Base-by-base conservation (phyloP, 2,329 filamentous ascomycete genomes). In the Aspergillus cejpii region DNA sequence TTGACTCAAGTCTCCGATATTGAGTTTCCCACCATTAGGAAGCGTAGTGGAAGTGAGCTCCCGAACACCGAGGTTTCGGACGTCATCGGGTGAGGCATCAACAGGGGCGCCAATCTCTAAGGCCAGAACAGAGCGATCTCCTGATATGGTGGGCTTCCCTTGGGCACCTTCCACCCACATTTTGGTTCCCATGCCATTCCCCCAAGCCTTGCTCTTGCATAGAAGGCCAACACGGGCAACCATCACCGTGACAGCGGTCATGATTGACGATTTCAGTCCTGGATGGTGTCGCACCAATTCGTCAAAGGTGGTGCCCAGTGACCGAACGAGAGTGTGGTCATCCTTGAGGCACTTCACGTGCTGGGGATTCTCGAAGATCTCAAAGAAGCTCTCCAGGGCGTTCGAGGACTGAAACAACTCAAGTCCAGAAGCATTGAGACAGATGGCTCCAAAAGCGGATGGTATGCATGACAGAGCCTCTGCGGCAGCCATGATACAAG, bases 211-310 rank as follows among this genome's bases (percentile, higher is more conserved):
- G 33, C 76, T 74, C 40, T 80, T 79, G 52, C 85, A 88, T 19
- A 96, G 71, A 52, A 85, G 76, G 31, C 82, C 80, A 27, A 98
- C 84, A 42, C 88, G 81, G 26, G 83, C 83, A 48, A 95, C 80
- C 87, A 97, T 94, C 51, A 89, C 83, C 47, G 94, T 78, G 12
- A 95, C 81, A n/a, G 87, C 84, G 51, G 85, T 84, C 50, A 91
- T 81, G 47, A 98, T 92, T 2, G 83, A 78, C 7, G 78, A 77
- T 54, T 90, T 87, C 36, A 99, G 71, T 17, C 80, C 77, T 0
- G 94, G 92, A 58, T 99, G 92, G 62, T 99, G 92, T 31, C 92
- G 83, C 41, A 91, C 85, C 47, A 99, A 77, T 66, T 99, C 92
- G 64, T 99, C 92, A 59, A 98, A 96, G 31, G 83, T 85, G 20